Evolutionary conservation across 768 basidiomycete species (phyloP).

Genomic region (Russula brevipes): DNA sequence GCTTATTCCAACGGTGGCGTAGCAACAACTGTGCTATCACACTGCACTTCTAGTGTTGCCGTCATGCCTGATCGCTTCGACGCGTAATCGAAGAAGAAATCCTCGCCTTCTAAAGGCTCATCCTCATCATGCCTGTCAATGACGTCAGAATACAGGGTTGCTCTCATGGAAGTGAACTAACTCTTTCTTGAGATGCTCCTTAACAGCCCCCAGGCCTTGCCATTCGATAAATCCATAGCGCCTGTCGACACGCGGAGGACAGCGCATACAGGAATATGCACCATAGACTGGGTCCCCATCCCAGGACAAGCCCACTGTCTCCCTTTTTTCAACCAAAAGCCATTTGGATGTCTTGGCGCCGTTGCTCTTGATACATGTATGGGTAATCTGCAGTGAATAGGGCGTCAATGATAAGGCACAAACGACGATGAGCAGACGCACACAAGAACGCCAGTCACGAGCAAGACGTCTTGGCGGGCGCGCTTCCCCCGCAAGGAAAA

Average conservation of each 20-base stretch:
- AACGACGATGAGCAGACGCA: not conserved
- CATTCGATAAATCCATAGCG: constrained; percentile 4
- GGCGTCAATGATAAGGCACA: not conserved
- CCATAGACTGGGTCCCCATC: not conserved
- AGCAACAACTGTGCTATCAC: not conserved
- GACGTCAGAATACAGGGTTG: not conserved
- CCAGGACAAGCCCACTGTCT: not conserved
- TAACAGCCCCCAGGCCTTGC: not conserved
- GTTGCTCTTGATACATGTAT: not conserved
- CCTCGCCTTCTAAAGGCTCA: constrained; percentile 8
- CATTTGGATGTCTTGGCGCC: not conserved
- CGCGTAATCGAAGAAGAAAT: constrained; percentile 5
- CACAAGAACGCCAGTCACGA: constrained; percentile 13
- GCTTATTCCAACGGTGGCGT: no score
- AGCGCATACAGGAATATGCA: constrained; percentile 6
- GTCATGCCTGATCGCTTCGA: not conserved
- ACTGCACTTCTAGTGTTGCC: not conserved
- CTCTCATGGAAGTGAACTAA: not conserved
- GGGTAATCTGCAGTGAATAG: not conserved
- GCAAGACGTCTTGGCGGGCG: not conserved
- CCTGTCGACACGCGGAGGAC: constrained; percentile 1
- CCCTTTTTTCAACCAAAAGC: not conserved
- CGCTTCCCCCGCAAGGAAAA: not conserved
- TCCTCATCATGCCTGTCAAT: not conserved
- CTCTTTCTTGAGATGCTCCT: constrained; percentile 1